These are phyloP conservation scores for Earliella scabrosa DNA, from an alignment of 1,284 basidiomycete genomes.

Conservation along the genomic window DNA sequence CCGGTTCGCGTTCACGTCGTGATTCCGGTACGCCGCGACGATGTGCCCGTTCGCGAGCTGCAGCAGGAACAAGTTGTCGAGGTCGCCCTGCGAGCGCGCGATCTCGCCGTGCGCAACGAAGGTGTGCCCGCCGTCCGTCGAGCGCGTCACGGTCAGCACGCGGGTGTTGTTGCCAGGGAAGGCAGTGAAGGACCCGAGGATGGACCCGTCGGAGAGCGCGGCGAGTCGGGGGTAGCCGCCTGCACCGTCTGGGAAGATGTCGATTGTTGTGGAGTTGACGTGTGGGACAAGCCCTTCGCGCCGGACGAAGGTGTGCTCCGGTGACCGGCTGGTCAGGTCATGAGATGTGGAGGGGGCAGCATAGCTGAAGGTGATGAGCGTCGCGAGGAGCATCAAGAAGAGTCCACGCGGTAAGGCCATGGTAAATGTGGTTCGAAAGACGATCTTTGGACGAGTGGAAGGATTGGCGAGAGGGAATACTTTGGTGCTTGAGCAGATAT, in stretches of 20 bases:
- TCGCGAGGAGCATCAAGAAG: background rate
- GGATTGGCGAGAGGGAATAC: no score
- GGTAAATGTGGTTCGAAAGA: background rate
- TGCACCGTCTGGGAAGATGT: background rate
- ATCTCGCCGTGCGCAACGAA: background rate
- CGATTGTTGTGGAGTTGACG: constrained; percentile 49
- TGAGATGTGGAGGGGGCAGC: background rate
- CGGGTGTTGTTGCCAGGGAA: background rate
- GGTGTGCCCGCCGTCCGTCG: constrained; percentile 3
- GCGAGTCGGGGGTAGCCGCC: constrained; percentile 4
- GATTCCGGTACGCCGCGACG: constrained; percentile 7
- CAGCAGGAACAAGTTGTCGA: constrained; percentile 9
- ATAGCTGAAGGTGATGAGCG: background rate
- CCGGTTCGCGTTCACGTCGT: constrained; percentile 3
- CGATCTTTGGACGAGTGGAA: no score
- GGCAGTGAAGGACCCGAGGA: constrained; percentile 1
- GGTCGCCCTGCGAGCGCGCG: constrained; percentile 5
- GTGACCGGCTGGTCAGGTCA: background rate
- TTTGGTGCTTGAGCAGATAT: no score
- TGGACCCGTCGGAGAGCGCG: background rate
- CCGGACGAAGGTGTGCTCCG: constrained; percentile 55
- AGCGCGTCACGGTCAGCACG: constrained; percentile 4
- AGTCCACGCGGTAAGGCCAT: background rate
- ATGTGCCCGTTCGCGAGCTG: constrained; percentile 9
- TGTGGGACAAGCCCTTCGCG: constrained; percentile 76